A percentile compares a stretch with the other conserved stretches of the same genome.
Conservation (phyloP, 345 rosid genomes). For the Eucalyptus sideroxylon region DNA sequence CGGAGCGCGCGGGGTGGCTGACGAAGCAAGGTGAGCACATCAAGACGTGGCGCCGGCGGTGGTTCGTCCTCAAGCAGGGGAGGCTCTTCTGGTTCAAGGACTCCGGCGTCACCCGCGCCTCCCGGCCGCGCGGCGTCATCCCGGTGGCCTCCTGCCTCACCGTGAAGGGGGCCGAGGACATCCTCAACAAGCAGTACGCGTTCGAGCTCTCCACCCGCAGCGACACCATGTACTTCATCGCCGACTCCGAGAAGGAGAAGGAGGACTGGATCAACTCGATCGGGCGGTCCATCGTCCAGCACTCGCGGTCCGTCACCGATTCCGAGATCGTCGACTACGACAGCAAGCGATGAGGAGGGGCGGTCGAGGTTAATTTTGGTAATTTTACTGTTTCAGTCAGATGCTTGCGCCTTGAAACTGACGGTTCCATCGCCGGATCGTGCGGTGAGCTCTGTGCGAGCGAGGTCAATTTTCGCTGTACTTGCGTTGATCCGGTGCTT, state of each 20-base stretch:
- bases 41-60: slow-evolving; percentile 68
- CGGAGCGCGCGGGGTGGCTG: slow-evolving; percentile 63
- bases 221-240: slow-evolving; percentile 58
- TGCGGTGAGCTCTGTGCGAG: not conserved
- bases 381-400: not conserved
- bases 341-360: slow-evolving; percentile 12
- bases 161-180: slow-evolving; percentile 68
- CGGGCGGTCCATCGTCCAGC: slow-evolving; percentile 68
- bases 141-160: slow-evolving; percentile 52
- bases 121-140: slow-evolving; percentile 55
- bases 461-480: not conserved
- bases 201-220: slow-evolving; percentile 48
- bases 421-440: not conserved
- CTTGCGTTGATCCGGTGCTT: not conserved
- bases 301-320: slow-evolving; percentile 60
- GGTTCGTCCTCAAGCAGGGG: slow-evolving; percentile 71
- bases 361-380: not conserved
- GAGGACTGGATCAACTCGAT: slow-evolving; percentile 81
- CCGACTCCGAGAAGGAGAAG: slow-evolving; percentile 67
- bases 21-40: slow-evolving; percentile 65
- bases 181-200: slow-evolving; percentile 45
- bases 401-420: not conserved
- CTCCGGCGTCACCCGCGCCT: slow-evolving; percentile 32
- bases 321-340: slow-evolving; percentile 62
- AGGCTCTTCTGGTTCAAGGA: slow-evolving; percentile 77